Base-by-base conservation (phyloP, 2,329 filamentous ascomycete genomes). In the Scedosporium dehoogii region DNA sequence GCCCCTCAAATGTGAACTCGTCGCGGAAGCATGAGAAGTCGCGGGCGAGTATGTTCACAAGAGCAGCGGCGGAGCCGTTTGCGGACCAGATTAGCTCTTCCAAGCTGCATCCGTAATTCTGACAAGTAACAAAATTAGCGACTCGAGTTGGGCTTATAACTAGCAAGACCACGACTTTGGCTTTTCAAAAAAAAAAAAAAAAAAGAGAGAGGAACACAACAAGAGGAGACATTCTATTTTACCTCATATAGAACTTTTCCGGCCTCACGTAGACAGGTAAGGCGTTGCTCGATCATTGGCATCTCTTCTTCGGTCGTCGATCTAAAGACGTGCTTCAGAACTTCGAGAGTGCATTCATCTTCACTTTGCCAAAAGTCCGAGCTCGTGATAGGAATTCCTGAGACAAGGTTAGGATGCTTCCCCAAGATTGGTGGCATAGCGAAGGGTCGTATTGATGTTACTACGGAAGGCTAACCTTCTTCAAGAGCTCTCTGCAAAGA, bases 21-120 rank as follows among this genome's bases (percentile, higher is more conserved):
- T 99, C 94, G 23, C 88, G 82, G 76, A 99, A 97, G 75, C 90
- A 96, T 25, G 83, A 73, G 71, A 99, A 97, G 70, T 92, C 85
- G 55, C 86, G 81, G 3, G 90, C 91, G 0, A 99, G 80, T 0
- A 96, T 75, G 72, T 97, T 96, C 63, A 97, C 92, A 0, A 99
- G 81, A 6, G 82, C 83, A 1, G 92, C 90, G 0, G 94, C 92
- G 1, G 92, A 97, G 61, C 86, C 79, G 61, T 89, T 81, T 61
- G 91, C 91, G 64, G 85, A 84, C 64, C 84, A 78, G 66, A 99
- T 83, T 66, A 94, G 85, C 65, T 88, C 88, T 60, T 81, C 73
- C 64, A 96, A 86, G 70, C 84, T 89, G 71, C 89, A 87, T 64
- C 87, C 77, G 72, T 93, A 96, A 72, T 87, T 85, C 85, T 92